Conservation (phyloP, 305 asterid species). For the Fraxinus latifolia region DNA sequence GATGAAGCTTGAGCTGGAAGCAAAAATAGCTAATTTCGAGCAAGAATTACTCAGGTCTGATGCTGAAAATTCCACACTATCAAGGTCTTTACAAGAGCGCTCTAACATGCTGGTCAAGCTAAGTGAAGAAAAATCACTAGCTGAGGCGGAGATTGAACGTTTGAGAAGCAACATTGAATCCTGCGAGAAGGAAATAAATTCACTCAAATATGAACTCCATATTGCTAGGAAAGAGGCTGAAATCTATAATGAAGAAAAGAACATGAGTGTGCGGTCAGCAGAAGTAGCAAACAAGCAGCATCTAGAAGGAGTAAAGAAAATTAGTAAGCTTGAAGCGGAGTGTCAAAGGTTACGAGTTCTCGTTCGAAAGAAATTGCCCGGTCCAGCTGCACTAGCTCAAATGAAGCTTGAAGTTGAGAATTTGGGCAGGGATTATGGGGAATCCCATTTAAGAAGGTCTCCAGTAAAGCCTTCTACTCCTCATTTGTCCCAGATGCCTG, state of each 20-base stretch:
- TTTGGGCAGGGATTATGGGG: constrained; percentile 76
- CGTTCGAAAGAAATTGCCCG: constrained; percentile 89
- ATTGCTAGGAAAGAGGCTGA: constrained; percentile 77
- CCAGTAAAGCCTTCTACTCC: constrained; percentile 71
- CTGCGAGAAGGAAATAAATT: constrained; percentile 70
- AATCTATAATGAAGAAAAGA: constrained; percentile 88
- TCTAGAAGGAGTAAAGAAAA: constrained; percentile 88
- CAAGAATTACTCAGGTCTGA: constrained; percentile 71
- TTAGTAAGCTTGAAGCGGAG: constrained; percentile 89
- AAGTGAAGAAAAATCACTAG: constrained; percentile 75
- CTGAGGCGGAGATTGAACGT: constrained; percentile 73
- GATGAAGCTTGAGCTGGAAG: constrained; percentile 74
- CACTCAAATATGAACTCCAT: constrained; percentile 78
- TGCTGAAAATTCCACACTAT: constrained; percentile 75
- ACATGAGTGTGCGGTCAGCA: constrained; percentile 91
- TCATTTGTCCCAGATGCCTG: constrained; percentile 50
- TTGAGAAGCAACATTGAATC: constrained; percentile 62
- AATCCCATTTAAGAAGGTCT: constrained; percentile 66
- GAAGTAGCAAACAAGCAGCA: constrained; percentile 90
- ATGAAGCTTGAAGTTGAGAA: constrained; percentile 96
- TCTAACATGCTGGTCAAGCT: constrained; percentile 77
- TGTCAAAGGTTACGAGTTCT: constrained; percentile 95
- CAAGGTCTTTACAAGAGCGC: constrained; percentile 88
- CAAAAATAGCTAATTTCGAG: constrained; percentile 55
- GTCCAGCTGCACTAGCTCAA: constrained; percentile 95